phyloP scores from a whole-genome alignment of 441 rosid genomes.

The Adansonia gregorii region DNA sequence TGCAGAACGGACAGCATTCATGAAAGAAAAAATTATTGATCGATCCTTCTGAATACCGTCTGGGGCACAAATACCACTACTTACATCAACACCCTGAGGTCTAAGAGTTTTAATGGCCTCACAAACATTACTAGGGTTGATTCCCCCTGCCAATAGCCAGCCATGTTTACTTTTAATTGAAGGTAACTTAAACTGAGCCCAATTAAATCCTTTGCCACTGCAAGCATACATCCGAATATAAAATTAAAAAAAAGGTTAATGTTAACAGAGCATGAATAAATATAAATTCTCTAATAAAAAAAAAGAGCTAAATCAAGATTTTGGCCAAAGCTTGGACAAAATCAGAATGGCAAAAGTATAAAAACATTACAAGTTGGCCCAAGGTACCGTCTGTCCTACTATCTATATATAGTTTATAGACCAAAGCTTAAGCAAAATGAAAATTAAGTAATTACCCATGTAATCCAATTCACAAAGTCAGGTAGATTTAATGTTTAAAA shows the following conservation, averaged over 20 bases:
- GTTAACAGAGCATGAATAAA: not conserved
- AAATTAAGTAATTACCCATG: not conserved
- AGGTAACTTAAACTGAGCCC: conserved; percentile 70
- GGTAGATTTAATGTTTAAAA: not conserved
- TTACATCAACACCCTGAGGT: conserved; percentile 81
- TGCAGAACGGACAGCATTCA: conserved; percentile 53
- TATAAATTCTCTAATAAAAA: conserved; percentile 10
- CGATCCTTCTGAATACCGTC: conserved; percentile 76
- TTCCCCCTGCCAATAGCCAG: conserved; percentile 92
- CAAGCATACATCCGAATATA: conserved; percentile 22
- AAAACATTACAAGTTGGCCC: not conserved
- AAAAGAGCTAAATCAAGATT: not conserved
- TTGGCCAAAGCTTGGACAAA: conserved; percentile 10
- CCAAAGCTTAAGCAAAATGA: not conserved
- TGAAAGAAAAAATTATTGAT: conserved; percentile 61
- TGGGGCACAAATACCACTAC: conserved; percentile 75
- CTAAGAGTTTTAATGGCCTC: conserved; percentile 66
- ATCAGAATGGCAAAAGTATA: not conserved
- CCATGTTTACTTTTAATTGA: conserved; percentile 70
- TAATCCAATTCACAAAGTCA: not conserved
- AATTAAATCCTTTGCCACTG: conserved; percentile 86
- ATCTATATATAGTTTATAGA: not conserved
- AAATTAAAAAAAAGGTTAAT: not conserved
- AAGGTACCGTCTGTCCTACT: not conserved
- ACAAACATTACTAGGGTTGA: conserved; percentile 62